Evolutionary conservation across 305 asterid species (phyloP).

Genomic region (Euphrasia arctica): DNA sequence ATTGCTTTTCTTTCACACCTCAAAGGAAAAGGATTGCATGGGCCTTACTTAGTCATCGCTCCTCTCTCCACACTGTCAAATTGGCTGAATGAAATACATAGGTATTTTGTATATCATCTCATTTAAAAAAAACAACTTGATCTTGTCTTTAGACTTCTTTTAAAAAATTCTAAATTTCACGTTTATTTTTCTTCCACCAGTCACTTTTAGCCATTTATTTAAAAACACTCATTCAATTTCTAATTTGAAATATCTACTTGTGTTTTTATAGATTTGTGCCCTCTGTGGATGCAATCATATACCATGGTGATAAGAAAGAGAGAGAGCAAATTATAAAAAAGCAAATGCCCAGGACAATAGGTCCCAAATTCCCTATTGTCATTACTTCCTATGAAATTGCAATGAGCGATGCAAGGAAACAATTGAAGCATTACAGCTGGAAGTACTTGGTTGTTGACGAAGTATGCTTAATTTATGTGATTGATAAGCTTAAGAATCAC

Average conservation of each 20-base stretch:
- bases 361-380: slow-evolving; percentile 82
- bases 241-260: slow-evolving; percentile 13
- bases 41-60: slow-evolving; percentile 90
- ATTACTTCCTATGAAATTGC: slow-evolving; percentile 93
- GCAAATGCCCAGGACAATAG: slow-evolving; percentile 82
- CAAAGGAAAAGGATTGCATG: slow-evolving; percentile 89
- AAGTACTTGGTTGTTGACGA: slow-evolving; percentile 95
- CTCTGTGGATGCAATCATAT: slow-evolving; percentile 63
- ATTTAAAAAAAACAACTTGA: too few relatives aligned
- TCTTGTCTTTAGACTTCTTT: too few relatives aligned
- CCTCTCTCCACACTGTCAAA: slow-evolving; percentile 94
- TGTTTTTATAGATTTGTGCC: slow-evolving; percentile 65
- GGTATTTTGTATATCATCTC: slow-evolving; percentile 38
- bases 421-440: slow-evolving; percentile 76
- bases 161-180: too few relatives aligned
- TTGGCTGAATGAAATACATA: slow-evolving; percentile 81
- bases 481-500: slow-evolving; percentile 18
- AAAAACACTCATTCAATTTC: too few relatives aligned
- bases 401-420: slow-evolving; percentile 54
- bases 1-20: slow-evolving; percentile 95
- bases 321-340: slow-evolving; percentile 71
- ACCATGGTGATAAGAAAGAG: slow-evolving; percentile 73
- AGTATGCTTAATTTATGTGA: slow-evolving; percentile 39
- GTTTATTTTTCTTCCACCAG: too few relatives aligned
- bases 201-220: too few relatives aligned